A percentile compares a stretch with the other conserved stretches of the same genome.
These are phyloP conservation scores for Biscogniauxia sp. DNA, from an alignment of 2,329 filamentous ascomycete genomes.

Conservation along the genomic window DNA sequence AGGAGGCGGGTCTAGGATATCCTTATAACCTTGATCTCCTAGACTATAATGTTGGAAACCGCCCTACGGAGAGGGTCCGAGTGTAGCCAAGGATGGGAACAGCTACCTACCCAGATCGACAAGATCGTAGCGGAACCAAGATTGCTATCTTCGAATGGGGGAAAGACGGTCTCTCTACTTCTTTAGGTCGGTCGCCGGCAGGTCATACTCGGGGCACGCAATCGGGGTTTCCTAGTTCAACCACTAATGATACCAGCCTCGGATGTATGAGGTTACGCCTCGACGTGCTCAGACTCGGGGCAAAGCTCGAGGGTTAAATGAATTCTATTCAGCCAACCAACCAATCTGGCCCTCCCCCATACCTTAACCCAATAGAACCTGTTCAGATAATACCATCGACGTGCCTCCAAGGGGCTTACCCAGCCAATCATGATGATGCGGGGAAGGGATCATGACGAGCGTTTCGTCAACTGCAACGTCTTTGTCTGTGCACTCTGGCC, in stretches of 20 bases:
- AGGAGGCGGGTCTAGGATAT: background rate
- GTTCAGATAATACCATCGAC: background rate
- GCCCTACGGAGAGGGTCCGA: background rate
- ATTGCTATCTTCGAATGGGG: background rate
- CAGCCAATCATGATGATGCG: conserved; percentile 4
- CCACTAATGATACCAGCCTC: background rate
- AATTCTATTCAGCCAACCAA: background rate
- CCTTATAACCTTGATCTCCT: background rate
- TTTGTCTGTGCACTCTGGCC: conserved; percentile 3
- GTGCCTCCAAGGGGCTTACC: background rate
- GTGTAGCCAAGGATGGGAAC: background rate
- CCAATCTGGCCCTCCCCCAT: background rate
- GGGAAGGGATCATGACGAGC: background rate
- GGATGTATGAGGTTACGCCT: background rate
- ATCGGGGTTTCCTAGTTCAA: background rate
- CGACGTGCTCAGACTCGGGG: background rate
- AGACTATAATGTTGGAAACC: background rate
- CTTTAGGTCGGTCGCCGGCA: background rate
- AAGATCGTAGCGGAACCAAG: background rate
- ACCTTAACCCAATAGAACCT: background rate
- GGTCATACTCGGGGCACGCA: background rate
- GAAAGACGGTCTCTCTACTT: background rate
- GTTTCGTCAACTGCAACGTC: conserved; percentile 1
- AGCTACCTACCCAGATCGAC: background rate
- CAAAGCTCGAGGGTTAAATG: background rate